phyloP scores from a whole-genome alignment of 495 filamentous ascomycete genomes.

The Podospora bellae-mahoneyi region DNA sequence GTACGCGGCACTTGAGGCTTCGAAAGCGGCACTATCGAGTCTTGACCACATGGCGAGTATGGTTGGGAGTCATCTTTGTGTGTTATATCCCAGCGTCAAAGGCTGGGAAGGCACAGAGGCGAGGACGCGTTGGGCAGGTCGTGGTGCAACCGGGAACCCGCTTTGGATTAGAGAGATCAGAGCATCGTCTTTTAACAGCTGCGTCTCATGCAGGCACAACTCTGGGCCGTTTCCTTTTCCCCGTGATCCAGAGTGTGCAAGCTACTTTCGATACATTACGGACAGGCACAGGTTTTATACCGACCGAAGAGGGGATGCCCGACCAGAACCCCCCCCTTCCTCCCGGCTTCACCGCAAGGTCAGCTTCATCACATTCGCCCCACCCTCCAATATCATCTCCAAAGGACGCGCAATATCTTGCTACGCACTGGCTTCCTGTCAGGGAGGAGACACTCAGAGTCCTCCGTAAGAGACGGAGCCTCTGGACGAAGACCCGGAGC shows the following conservation, averaged over 20 bases:
- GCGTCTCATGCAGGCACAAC: not conserved
- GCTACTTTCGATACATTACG: not conserved
- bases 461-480: not conserved
- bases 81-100: not conserved
- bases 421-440: not conserved
- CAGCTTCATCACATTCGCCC: not conserved
- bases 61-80: not conserved
- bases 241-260: not conserved
- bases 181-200: not conserved
- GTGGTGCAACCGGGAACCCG: not conserved
- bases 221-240: not conserved
- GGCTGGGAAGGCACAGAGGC: not conserved
- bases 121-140: not conserved
- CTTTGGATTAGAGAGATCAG: not conserved
- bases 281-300: not conserved
- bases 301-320: not conserved
- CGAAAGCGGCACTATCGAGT: not conserved
- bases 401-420: not conserved
- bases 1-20: not conserved
- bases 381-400: not conserved
- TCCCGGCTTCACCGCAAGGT: no score
- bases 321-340: not conserved
- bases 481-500: not conserved
- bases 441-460: not conserved
- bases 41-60: not conserved